Base-by-base conservation (phyloP, 805 yeast genomes). In the Starmerella apis region DNA sequence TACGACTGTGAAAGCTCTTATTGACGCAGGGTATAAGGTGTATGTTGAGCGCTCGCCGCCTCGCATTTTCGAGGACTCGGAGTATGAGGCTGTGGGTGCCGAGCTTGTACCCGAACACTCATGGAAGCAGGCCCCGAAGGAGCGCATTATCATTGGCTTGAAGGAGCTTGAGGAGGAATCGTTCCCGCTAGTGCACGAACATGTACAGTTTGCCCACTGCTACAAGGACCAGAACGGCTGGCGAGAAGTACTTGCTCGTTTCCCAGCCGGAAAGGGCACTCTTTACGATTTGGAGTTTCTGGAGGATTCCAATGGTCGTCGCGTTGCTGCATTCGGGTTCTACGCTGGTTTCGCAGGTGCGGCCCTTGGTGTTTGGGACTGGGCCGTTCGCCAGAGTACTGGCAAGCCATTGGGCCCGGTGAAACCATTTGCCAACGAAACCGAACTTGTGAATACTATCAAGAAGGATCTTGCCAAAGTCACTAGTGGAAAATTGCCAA, bases 271-370 rank as follows among this genome's bases (percentile, higher is more conserved):
- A 46, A 78, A 83, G 52, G 97, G 98, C 60, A 75, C 78, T 13
- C 76, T 92, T 58, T 92, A 92, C 66, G 99, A 92, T 66, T 73
- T 92, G 58, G 99, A 92, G 71, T 92, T 92, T 65, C 73, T 92
- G 66, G 94, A 85, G 67, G 86, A 92, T 66, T 96, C 83, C 60
- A 80, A 78, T 63, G 97, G 97, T 31, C 84, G 98, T 74, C 84
- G 99, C 71, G 99, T 92, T 25, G 99, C 99, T 41, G 98, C 98
- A 8, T 92, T 92, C 65, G 99, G 99, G n/a, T 92, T 78, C 74
- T 90, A 90, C 67, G 98, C 99, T 41, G 99, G 99, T n/a, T 92
- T 92, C 66, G 98, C 97, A 6, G 99, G 99, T 63, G 98, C 99
- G 31, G 99, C 98, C 30, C 70, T 92, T 49, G 98, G 98, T 62